Conservation (phyloP, 306 rosid genomes). For the Fagus sylvatica region DNA sequence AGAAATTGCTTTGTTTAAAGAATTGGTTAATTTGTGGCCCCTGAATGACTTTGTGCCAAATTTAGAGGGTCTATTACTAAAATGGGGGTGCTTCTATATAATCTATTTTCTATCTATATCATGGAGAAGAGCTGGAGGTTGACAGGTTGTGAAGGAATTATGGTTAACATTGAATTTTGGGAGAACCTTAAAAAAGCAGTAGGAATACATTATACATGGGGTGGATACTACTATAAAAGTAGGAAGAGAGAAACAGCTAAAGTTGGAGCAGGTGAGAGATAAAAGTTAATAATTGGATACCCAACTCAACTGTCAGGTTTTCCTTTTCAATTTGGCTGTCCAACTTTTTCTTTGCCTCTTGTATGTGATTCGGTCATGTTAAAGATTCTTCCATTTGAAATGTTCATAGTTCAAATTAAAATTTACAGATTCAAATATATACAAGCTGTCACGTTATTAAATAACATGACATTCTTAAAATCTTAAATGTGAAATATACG, state of each 20-base stretch:
- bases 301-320: not conserved
- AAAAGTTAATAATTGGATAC: not conserved
- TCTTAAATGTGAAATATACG: too few species aligned
- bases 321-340: not conserved
- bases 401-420: not conserved
- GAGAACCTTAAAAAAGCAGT: slow-evolving; percentile 35
- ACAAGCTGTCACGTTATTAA: too few species aligned
- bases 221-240: slow-evolving; percentile 16
- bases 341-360: not conserved
- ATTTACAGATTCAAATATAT: too few species aligned
- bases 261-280: slow-evolving; percentile 44
- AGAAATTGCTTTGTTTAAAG: not conserved
- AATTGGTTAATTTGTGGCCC: not conserved
- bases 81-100: not conserved
- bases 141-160: not conserved
- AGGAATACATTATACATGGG: slow-evolving; percentile 18
- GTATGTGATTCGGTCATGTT: not conserved
- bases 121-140: not conserved
- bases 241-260: slow-evolving; percentile 36
- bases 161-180: slow-evolving; percentile 24
- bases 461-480: too few species aligned
- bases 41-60: slow-evolving; percentile 15
- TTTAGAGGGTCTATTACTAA: slow-evolving; percentile 4
- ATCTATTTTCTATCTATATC: not conserved
- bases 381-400: not conserved